Evolutionary conservation across 2,329 filamentous ascomycete species (phyloP).

Genomic region (Fonsecaea erecta): DNA sequence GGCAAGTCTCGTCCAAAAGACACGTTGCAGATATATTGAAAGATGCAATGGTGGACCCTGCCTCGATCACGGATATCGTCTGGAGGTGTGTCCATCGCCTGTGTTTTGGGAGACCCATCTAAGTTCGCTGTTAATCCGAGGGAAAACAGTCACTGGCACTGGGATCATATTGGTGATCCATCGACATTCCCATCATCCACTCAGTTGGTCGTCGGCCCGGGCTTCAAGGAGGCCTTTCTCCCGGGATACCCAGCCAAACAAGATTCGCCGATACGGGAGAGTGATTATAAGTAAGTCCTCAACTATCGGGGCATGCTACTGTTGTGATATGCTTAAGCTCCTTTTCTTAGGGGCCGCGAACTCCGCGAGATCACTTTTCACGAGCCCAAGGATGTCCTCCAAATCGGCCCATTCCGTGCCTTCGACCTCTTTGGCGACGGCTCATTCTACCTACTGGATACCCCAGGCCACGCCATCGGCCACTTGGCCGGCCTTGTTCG

Average conservation of each 20-base stretch:
- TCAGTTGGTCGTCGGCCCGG: constrained; percentile 59
- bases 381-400: not conserved
- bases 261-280: constrained; percentile 26
- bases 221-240: constrained; percentile 53
- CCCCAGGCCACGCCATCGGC: constrained; percentile 54
- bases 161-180: constrained; percentile 58
- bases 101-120: too few relatives aligned
- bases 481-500: constrained; percentile 58
- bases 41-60: not conserved
- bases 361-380: constrained; percentile 15
- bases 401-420: constrained; percentile 3
- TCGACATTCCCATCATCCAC: constrained; percentile 53
- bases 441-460: constrained; percentile 48
- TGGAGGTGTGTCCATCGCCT: constrained; percentile 28
- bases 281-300: constrained; percentile 8
- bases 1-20: not conserved
- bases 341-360: constrained; percentile 12
- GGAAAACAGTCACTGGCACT: constrained; percentile 39
- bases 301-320: too few relatives aligned
- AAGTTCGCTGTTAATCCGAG: too few relatives aligned
- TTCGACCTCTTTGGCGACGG: constrained; percentile 47
- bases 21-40: not conserved
- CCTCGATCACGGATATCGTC: constrained; percentile 16
- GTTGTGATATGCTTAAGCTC: too few relatives aligned
- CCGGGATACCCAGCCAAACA: constrained; percentile 54